Base-by-base conservation (phyloP, 176 grass and related monocot genomes). In the Oryza rufipogon region DNA sequence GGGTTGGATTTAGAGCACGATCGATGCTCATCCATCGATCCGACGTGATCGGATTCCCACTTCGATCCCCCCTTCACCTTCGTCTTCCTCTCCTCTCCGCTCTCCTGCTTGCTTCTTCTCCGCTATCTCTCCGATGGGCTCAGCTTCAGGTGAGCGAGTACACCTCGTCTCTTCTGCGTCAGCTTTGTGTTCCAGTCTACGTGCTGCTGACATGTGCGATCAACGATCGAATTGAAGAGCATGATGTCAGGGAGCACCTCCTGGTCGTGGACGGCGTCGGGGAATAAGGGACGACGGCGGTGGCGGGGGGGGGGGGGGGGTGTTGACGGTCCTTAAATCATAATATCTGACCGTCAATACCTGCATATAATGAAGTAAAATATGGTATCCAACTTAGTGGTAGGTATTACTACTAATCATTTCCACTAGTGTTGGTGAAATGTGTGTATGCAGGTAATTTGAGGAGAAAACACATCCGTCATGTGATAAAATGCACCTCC, bases 191-290 rank as follows among this genome's bases (percentile, higher is more conserved):
- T 52, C 41, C 2, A 17, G 13, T 14, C 9, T 20, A 41, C 4
- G 46, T 63, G 51, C 28, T 2, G 28, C 30, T 52, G 30, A 13
- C 14, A 38, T 15, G 67, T 11, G 67, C 11, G 34, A 63, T 63
- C 32, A 14, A 26, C 34, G 41, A 10, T 54, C 22, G 15, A 41
- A 25, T 33, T 4, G 36, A 81, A 98, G 92, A 85, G 17, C 1
- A 20, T 71, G 89, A 87, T 56, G 61, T 83, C 19, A 81, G 66
- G 79, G 91, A 95, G 79, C 91, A 91, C 7, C 87, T 98, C 33
- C 83, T 98, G 49, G 88, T 87, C 70, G 87, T 98, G 48, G 95
- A 89, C 45, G 58, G 28, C 14, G 6, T 7, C 20, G 2, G 20
- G 8, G 58, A 63, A 63, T 11, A 6, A 9, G 11, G 7, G 11